Base-by-base conservation (phyloP, 2,329 filamentous ascomycete species). In the Proliferodiscus dingleyae region DNA sequence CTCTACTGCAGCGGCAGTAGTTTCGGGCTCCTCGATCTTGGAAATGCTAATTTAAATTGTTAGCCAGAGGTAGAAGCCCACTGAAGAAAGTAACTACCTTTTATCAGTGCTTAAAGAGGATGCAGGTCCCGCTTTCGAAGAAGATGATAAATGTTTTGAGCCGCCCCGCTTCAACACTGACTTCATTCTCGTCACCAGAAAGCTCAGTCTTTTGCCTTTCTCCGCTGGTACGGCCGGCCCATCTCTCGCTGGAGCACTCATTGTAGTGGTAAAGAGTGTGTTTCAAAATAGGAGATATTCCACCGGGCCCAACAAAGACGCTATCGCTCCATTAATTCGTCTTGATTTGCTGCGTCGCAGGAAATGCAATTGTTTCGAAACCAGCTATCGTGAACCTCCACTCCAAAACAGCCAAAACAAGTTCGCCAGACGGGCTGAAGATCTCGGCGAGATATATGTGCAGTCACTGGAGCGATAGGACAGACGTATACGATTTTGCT, bases 141-240 rank as follows among this genome's bases (percentile, higher is more conserved):
- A 44, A 33, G 53, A 48, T 7, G 60, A 58, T 26, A 59, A 50
- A 43, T 57, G 49, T 34, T 53, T 62, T 3, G 57, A 58, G 16
- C 54, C 55, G 21, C 48, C 51, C 43, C 47, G 55, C 42, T 55
- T 60, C 43, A 61, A 44, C n/a, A 58, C 56, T 6, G 53, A 59
- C 58, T 59, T 61, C 51, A 61, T 58, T 23, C 57, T 50, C 15
- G 51, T 51, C 7, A 61, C 48, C 13, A 57, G 45, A 26, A 50
- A 55, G 23, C 50, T 53, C 37, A 59, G 42, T 26, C 59, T 52
- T 41, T 55, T 54, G 49, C 56, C 56, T 51, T 59, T 58, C 48
- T 56, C 51, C 15, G 18, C 37, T 2, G 53, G 47, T 23, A 43
- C 50, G n/a, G 36, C 47, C 15, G 56, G 52, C 18, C 48, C 53